These are phyloP conservation scores for Tilletia setariae DNA, from an alignment of 1,284 basidiomycete genomes.

Conservation along the genomic window DNA sequence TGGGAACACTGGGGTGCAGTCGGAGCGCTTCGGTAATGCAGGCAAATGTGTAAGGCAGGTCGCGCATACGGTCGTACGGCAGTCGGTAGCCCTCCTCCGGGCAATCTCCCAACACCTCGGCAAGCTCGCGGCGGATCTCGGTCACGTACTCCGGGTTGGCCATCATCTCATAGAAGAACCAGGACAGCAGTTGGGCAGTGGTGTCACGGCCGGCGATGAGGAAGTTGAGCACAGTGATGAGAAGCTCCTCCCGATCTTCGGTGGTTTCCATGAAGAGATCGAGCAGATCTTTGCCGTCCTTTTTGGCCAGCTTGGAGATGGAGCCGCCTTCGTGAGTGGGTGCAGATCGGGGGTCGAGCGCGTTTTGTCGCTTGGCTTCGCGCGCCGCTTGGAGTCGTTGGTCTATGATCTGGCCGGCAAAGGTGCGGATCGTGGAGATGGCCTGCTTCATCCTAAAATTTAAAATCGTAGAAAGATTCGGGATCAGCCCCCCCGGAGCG, in stretches of 20 bases:
- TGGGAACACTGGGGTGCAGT: conserved; percentile 44
- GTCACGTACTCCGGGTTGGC: conserved; percentile 28
- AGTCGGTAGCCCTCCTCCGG: conserved; percentile 22
- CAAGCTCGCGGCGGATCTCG: conserved; percentile 31
- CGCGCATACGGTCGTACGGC: conserved; percentile 36
- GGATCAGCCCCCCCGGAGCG: too few relatives aligned
- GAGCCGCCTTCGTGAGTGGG: not conserved
- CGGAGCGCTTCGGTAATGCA: conserved; percentile 41
- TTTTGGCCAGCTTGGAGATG: conserved; percentile 12
- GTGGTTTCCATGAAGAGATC: conserved; percentile 58
- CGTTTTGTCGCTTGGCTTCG: not conserved
- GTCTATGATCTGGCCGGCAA: conserved; percentile 37
- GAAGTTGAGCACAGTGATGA: conserved; percentile 44
- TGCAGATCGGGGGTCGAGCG: not conserved
- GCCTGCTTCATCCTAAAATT: conserved; percentile 1
- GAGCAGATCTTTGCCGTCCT: conserved; percentile 46
- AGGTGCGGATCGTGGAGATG: conserved; percentile 29
- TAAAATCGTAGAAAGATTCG: not conserved
- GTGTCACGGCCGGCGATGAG: conserved; percentile 43
- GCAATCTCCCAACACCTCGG: conserved; percentile 28
- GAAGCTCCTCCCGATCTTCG: conserved; percentile 44
- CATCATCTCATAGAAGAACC: conserved; percentile 40
- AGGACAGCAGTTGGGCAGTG: conserved; percentile 39
- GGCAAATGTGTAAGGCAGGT: conserved; percentile 37
- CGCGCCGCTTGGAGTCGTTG: conserved; percentile 22